Base-by-base conservation (phyloP, 2,329 filamentous ascomycete species). In the Neofusicoccum cordaticola region DNA sequence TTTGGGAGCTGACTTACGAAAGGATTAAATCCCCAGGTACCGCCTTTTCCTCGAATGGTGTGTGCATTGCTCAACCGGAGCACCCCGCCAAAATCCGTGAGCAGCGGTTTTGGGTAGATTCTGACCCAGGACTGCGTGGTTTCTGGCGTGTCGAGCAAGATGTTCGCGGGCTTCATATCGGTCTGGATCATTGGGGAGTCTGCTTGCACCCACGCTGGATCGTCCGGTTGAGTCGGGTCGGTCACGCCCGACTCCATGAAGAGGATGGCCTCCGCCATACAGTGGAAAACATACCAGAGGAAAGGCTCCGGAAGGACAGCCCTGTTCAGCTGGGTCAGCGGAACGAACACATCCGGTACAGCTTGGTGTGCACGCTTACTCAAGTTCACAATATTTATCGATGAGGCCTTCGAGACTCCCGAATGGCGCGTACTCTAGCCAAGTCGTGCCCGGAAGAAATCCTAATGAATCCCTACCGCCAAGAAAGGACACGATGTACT, bases 161-260 rank as follows among this genome's bases (percentile, higher is more conserved):
- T 57, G 51, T 63, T 63, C 7, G 2, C 31, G 12, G 62, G 62
- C 62, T 63, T 63, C 27, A 63, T 12, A 15, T 63, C 62, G 34
- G 15, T 27, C 11, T 63, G 62, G 41, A 48, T 47, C 2, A 48
- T 48, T 31, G 17, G 50, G 15, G 3, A 1, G 34, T 13, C 52
- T 27, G 5, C 5, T 3, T 51, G 13, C 19, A 19, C 27, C 27
- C 27, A 31, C 7, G 15, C 2, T 5, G 11, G 0, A 1, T 5
- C 19, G 19, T n/a, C 4, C 27, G 27, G 27, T 31, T 31, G 27
- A 31, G 4, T 6, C 7, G 39, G 53, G 22, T 41, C 13, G 3
- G n/a, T 17, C n/a, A 17, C 12, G 17, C 53, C 53, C 8, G 11
- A 39, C 13, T 63, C 62, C 5, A 63, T 41, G 17, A 41, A 47